A percentile compares a stretch with the other conserved stretches of the same genome.
phyloP scores from a whole-genome alignment of 768 basidiomycete genomes.

The Boletus pseudo-olivaceus region DNA sequence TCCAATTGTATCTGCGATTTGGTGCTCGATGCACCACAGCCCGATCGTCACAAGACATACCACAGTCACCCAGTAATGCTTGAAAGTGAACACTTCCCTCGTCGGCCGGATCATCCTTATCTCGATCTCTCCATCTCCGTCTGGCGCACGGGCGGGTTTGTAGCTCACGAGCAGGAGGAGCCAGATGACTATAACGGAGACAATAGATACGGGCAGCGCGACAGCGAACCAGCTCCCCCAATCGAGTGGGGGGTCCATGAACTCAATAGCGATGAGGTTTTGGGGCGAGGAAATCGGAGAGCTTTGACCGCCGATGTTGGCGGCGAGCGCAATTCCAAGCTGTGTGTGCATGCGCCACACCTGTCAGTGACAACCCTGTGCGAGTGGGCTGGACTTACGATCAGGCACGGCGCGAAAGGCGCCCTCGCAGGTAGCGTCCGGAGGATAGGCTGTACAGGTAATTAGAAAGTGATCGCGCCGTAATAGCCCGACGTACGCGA shows the following conservation, averaged over 20 bases:
- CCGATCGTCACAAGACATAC: slow-evolving; percentile 83
- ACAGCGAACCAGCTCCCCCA: slow-evolving; percentile 96
- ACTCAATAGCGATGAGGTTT: slow-evolving; percentile 88
- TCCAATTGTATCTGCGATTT: slow-evolving; percentile 71
- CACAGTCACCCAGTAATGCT: slow-evolving; percentile 87
- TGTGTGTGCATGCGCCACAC: slow-evolving; percentile 36
- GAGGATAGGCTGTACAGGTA: slow-evolving; percentile 72
- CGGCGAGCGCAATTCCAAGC: slow-evolving; percentile 96
- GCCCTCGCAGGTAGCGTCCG: slow-evolving; percentile 86
- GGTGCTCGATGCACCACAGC: slow-evolving; percentile 86
- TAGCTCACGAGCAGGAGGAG: slow-evolving; percentile 81
- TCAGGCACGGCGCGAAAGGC: slow-evolving; percentile 84
- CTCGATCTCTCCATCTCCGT: slow-evolving; percentile 72
- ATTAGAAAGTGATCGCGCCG: not conserved
- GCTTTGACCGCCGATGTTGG: slow-evolving; percentile 96
- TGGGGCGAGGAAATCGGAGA: slow-evolving; percentile 98
- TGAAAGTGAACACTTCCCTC: slow-evolving; percentile 72
- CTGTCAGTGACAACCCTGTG: not conserved
- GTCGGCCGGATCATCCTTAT: slow-evolving; percentile 84
- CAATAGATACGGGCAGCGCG: slow-evolving; percentile 81
- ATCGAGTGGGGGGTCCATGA: slow-evolving; percentile 80
- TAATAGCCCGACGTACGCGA: slow-evolving; percentile 51
- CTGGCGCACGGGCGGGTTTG: slow-evolving; percentile 64
- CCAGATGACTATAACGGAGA: slow-evolving; percentile 93
- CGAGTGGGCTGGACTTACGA: slow-evolving; percentile 52